phyloP scores from a whole-genome alignment of 2,329 filamentous ascomycete genomes.

The Cryphonectria carpinicola region DNA sequence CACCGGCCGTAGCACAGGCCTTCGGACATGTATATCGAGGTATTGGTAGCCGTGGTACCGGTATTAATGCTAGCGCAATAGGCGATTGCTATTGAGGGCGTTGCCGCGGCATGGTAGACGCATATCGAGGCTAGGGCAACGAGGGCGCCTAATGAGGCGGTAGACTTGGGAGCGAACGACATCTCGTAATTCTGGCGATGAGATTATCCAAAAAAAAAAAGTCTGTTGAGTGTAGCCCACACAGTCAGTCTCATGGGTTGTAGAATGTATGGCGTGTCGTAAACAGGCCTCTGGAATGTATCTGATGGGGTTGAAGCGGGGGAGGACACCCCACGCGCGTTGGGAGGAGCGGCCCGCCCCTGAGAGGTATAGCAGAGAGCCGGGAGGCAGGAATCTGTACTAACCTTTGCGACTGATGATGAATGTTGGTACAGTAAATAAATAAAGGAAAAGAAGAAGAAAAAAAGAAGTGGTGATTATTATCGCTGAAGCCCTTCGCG shows the following conservation, averaged over 20 bases:
- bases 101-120: conserved; percentile 33
- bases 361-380: conserved; percentile 1
- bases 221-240: neutral
- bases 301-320: neutral
- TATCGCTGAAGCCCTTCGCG: conserved; percentile 9
- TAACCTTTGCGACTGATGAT: neutral
- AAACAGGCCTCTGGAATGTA: conserved; percentile 13
- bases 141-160: conserved; percentile 26
- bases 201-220: neutral
- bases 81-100: conserved; percentile 39
- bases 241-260: conserved; percentile 4
- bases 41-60: conserved; percentile 46
- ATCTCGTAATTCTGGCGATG: neutral
- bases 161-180: conserved; percentile 15
- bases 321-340: neutral
- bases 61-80: conserved; percentile 56
- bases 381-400: neutral
- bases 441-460: neutral
- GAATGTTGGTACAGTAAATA: neutral
- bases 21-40: conserved; percentile 66
- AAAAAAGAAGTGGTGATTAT: neutral
- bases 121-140: conserved; percentile 32
- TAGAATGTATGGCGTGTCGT: neutral
- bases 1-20: conserved; percentile 70
- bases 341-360: neutral